Conservation (phyloP, 2,329 filamentous ascomycete genomes). For the Dothideomycetidae sp. region DNA sequence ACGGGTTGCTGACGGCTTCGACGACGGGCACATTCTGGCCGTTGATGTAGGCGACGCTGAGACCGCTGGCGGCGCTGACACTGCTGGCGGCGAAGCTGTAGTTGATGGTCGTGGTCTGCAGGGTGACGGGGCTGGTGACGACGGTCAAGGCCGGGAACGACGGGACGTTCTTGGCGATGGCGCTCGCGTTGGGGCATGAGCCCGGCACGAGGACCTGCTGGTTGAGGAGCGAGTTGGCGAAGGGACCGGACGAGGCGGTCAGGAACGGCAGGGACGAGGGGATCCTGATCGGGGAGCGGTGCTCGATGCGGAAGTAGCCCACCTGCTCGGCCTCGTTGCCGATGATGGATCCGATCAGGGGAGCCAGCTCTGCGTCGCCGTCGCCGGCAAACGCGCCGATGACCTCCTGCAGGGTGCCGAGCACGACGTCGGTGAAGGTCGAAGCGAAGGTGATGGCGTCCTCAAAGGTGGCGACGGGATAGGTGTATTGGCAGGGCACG, state of each 20-base stretch:
- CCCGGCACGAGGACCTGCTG: conserved; percentile 42
- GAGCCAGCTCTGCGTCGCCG: conserved; percentile 41
- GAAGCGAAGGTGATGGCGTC: conserved; percentile 46
- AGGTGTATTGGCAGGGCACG: conserved; percentile 49
- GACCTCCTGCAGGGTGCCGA: conserved; percentile 54
- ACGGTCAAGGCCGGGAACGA: conserved; percentile 41
- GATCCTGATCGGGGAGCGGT: conserved; percentile 35
- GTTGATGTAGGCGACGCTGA: conserved; percentile 37
- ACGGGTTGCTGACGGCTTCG: conserved; percentile 29
- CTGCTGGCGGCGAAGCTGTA: conserved; percentile 33
- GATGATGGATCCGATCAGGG: conserved; percentile 45
- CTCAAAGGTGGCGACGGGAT: conserved; percentile 44
- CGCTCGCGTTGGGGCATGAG: conserved; percentile 42
- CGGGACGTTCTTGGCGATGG: conserved; percentile 33
- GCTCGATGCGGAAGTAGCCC: conserved; percentile 49
- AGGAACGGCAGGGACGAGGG: conserved; percentile 53
- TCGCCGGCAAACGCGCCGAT: conserved; percentile 42
- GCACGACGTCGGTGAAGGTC: conserved; percentile 53
- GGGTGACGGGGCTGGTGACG: conserved; percentile 29
- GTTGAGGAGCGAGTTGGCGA: conserved; percentile 50
- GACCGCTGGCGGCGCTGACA: conserved; percentile 15
- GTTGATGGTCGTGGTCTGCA: conserved; percentile 31
- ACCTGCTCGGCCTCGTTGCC: conserved; percentile 65
- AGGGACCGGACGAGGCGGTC: conserved; percentile 47
- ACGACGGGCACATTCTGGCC: conserved; percentile 38